Evolutionary conservation across 1,139 yeast genomes (phyloP).

Genomic region (Meyerozyma guilliermondii): DNA sequence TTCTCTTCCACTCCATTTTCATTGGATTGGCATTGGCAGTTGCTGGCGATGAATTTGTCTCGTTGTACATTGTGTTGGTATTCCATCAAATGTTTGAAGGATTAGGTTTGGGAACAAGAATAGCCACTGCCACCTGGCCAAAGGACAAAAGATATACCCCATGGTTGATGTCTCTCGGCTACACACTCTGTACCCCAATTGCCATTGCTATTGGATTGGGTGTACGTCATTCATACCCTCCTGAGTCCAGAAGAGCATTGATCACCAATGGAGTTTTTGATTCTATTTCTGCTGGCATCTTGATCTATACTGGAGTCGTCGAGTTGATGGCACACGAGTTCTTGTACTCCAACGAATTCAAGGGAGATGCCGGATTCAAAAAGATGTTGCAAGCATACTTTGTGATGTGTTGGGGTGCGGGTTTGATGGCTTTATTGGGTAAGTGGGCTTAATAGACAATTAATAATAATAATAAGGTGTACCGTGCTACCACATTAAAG

Average conservation of each 20-base stretch:
- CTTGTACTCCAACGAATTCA: conserved; percentile 24
- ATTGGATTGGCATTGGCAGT: conserved; percentile 37
- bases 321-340: conserved; percentile 39
- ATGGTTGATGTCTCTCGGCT: conserved; percentile 29
- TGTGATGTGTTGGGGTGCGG: conserved; percentile 15
- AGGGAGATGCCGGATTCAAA: conserved; percentile 13
- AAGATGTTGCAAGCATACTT: conserved; percentile 20
- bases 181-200: conserved; percentile 30
- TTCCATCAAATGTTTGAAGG: conserved; percentile 43
- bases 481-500: not conserved
- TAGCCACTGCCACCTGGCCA: conserved; percentile 37
- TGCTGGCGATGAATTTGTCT: conserved; percentile 32
- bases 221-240: conserved; percentile 28
- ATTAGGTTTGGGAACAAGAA: conserved; percentile 35
- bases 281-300: conserved; percentile 34
- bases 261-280: conserved; percentile 35
- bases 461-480: not conserved
- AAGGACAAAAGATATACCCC: conserved; percentile 22
- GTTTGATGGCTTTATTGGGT: conserved; percentile 19
- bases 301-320: conserved; percentile 35
- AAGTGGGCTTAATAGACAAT: conserved; percentile 15
- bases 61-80: conserved; percentile 32
- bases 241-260: conserved; percentile 28
- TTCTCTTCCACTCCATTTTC: conserved; percentile 36
- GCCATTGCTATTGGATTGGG: conserved; percentile 36